Evolutionary conservation across 2,329 filamentous ascomycete species (phyloP), one percentile per base, ranked within the genome.

Genomic region (Ascochyta clinopodiicola): DNA sequence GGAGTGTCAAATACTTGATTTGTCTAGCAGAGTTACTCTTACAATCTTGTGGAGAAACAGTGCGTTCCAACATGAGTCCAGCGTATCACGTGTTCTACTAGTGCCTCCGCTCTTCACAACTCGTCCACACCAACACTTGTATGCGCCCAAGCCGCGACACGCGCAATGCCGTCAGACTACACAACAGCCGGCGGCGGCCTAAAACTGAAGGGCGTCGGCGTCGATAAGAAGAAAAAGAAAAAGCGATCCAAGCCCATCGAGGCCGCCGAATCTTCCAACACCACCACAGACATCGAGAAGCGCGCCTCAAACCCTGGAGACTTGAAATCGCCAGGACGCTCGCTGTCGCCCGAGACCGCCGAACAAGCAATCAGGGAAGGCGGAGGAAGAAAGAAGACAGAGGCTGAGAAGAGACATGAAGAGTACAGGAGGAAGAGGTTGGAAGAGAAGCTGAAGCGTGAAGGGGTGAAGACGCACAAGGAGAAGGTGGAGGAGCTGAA

Each of bases 401-500:
- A 96, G 60, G 86, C 93, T 1, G 92, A 99, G 79, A 82, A 83
- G 64, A 83, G 87, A 39, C 86, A 95, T 68, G 91, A 96, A 63
- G 94, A 98, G 78, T 83, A 85, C 67, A 86, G 89, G 75, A 84
- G 86, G 74, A 95, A 92, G 78, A 85, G 91, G 80, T 80, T 98
- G 68, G 86, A 95, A 66, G 89, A 96, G 69, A 82, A 92, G 59
- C 80, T 96, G 39, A 88, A 90, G 71, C 86, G 89, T 13, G 93
- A 97, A 73, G 88, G 96, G 15, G 86, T 94, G 64, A 98, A 97
- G 82, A 96, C 93, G 27, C 95, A 99, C 77, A 98, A 98, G 75
- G 91, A 99, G 80, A 87, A 92, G 10, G 94, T 99, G 38, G 93
- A 98, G 75, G 92, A 97, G 74, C 80, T 98, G 66, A 99, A 99